Evolutionary conservation across 495 filamentous ascomycete species (phyloP), one percentile per base, ranked within the genome.

Genomic region (Talaromyces borbonicus): DNA sequence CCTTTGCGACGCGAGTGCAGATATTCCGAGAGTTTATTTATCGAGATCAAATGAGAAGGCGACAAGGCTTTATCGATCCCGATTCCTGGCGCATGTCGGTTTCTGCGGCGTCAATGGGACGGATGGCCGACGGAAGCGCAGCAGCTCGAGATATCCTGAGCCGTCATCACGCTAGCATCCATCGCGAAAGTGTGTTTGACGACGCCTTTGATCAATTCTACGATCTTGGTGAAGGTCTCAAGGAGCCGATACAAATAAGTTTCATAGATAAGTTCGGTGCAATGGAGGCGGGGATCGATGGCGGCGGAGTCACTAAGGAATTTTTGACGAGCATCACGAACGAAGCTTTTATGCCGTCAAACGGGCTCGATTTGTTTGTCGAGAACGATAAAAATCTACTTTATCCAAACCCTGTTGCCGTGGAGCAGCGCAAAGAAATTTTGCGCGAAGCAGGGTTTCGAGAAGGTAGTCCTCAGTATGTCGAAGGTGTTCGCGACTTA

Each of bases 161-260:
- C 30, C 75, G 74, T 11, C 90, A 96, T 56, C 78, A 87, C 44
- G 92, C 90, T 1, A 80, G 78, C 38, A 92, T 99, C 44, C 73
- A 77, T 33, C 72, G 92, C 41, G 84, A 88, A 40, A 74, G 80
- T 50, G 71, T 92, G 16, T 97, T 97, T 56, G 73, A 84, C 18
- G 89, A 95, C 64, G 92, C 93, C 0, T 85, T 82, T 58, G 68
- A 81, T 4, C 77, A 90, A 44, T 96, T 93, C 53, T 96, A 93
- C 60, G 58, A 72, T 2, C 72, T 97, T 5, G 82, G 81, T 0
- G 84, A 87, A 12, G 81, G 81, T 1, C 69, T 99, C 46, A 97
- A 97, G 56, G 90, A 99, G 57, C 92, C 93, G 0, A 96, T 99
- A 18, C 89, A 95, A 59, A 97, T 99, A 53, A 90, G 84, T 11